Evolutionary conservation across 306 rosid species (phyloP), one percentile per base, ranked within the genome.

Genomic region (Carpinus viminea): DNA sequence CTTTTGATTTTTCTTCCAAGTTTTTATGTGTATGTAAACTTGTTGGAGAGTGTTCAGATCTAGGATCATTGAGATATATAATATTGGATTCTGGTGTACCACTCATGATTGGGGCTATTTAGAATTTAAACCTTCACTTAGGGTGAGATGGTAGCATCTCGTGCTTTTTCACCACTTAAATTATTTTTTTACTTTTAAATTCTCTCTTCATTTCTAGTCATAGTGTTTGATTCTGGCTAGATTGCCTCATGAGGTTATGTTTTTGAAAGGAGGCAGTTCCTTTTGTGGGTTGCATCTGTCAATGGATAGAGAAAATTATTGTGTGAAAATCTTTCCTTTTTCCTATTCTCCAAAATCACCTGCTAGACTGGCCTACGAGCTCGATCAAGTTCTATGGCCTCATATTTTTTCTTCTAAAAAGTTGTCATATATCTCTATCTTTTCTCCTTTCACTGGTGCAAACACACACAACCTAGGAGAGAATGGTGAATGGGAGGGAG

Each of bases 1-100:
- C 61, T 75, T 77, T 68, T 53, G n/a, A 24, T 76, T 51, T 57
- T 46, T 78, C 64, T 3, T 38, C 24, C 72, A 21, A 45, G 48
- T 41, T 73, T 41, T 77, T 16, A 65, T 38, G n/a, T 21, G 15
- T 41, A 16, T 28, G 52, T 62, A 20, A 46, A 61, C 31, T 43
- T 41, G 20, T 52, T 55, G 21, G 72, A 9, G 52, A 68, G 26
- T 18, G 72, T 9, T 9, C 8, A 41, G 72, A 68, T 68, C 72
- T 68, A 68, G 8, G 15, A 7, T 68, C 17, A 20, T 66, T 68
- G 28, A 43, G 45, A 6, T 64, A 64, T 68, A 41, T 41, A 41
- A 17, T 41, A 43, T 59, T 4, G 5, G 3, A 66, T 66, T 66
- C 9, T 17, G 13, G 51, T 38, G 51, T 31, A 41, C 18, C 51